Conservation (phyloP, 257 asterid species). For the Solanum clarkiae region DNA sequence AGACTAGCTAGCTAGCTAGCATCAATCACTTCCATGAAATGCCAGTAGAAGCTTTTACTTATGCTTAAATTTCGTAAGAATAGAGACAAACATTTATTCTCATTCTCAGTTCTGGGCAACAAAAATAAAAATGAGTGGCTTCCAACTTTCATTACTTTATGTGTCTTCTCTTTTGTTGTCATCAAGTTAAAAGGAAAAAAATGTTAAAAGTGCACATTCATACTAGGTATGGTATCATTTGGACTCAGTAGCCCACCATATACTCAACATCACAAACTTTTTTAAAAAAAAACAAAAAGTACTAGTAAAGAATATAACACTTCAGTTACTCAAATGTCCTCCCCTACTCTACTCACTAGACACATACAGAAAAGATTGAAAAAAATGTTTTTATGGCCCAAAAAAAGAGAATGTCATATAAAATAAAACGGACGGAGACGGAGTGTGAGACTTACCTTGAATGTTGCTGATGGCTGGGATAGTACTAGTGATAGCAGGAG, state of each 20-base stretch:
- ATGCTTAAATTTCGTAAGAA: neutral
- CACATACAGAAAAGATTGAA: neutral
- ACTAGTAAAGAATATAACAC: neutral
- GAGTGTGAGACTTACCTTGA: constrained; percentile 3
- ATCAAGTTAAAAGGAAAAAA: neutral
- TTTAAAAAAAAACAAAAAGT: no score
- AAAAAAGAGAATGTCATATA: neutral
- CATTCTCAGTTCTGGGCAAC: neutral
- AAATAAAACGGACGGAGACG: neutral
- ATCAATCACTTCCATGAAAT: constrained; percentile 43
- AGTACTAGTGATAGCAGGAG: neutral
- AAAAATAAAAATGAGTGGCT: neutral
- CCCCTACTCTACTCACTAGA: neutral
- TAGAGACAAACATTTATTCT: constrained; percentile 11
- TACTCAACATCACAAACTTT: neutral
- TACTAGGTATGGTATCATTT: neutral
- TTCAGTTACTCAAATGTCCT: neutral
- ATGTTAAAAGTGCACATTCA: neutral
- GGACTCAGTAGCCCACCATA: neutral
- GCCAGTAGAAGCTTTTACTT: constrained; percentile 4
- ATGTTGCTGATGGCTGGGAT: constrained; percentile 1
- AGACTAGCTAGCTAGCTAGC: neutral
- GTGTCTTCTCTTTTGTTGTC: neutral
- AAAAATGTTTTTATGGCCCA: no score
- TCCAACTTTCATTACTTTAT: neutral